Percentiles rank a stretch among this genome's conserved stretches.
Evolutionary conservation across 2,329 filamentous ascomycete genomes (phyloP).

Genomic region (Arthrobotrys sinensis): DNA sequence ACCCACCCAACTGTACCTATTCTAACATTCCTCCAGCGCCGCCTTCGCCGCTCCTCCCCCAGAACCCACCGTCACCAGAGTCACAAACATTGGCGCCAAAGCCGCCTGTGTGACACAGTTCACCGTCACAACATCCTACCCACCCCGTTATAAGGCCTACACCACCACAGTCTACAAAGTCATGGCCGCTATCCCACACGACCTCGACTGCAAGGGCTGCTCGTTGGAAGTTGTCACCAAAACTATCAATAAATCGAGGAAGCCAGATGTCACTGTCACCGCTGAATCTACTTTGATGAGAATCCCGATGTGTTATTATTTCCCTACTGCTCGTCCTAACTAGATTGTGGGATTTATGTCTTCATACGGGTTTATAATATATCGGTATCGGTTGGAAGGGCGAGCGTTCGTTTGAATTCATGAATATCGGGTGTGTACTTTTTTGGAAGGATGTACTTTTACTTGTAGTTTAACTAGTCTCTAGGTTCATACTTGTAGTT

Average conservation of each 20-base stretch:
- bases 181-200: constrained; percentile 25
- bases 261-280: constrained; percentile 24
- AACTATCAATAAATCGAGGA: constrained; percentile 15
- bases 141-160: neutral
- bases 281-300: constrained; percentile 8
- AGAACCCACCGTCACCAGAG: constrained; percentile 31
- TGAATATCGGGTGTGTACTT: no score
- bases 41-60: constrained; percentile 35
- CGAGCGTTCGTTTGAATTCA: no score
- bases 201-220: constrained; percentile 45
- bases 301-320: constrained; percentile 39
- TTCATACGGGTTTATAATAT: neutral
- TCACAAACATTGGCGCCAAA: neutral
- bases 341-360: neutral
- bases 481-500: no score
- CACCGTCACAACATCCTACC: constrained; percentile 36
- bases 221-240: constrained; percentile 24
- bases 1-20: neutral
- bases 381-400: no score
- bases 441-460: no score
- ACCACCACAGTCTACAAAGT: constrained; percentile 40
- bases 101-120: constrained; percentile 20
- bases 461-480: no score
- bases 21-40: constrained; percentile 9
- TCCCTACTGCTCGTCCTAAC: neutral